These are phyloP conservation scores for Meyerozyma elateridarum DNA, from an alignment of 1,139 yeast genomes.

Conservation along the genomic window DNA sequence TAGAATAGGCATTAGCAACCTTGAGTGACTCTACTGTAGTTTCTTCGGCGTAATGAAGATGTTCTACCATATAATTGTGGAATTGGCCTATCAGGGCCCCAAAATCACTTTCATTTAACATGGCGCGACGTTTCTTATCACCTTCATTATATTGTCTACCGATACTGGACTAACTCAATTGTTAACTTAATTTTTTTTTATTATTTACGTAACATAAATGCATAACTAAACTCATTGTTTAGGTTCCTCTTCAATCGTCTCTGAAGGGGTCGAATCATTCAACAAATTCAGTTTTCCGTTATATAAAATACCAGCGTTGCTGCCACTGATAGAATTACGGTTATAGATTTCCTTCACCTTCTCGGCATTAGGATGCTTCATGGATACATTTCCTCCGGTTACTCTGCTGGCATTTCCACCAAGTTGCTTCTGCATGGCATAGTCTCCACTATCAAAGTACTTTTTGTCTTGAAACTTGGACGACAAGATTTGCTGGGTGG, in stretches of 20 bases:
- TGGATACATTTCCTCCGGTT: constrained; percentile 31
- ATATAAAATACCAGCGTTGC: constrained; percentile 40
- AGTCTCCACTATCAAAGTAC: constrained; percentile 96
- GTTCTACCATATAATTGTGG: no score
- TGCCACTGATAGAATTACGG: constrained; percentile 42
- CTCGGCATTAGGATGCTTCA: constrained; percentile 48
- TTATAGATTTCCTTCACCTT: constrained; percentile 45
- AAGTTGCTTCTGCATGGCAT: constrained; percentile 76
- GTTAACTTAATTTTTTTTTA: no score
- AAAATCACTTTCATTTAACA: no score
- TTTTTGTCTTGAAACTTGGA: constrained; percentile 83
- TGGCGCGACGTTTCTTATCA: no score
- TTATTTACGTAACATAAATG: no score
- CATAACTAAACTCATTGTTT: not conserved
- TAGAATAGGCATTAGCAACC: no score
- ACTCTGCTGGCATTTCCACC: constrained; percentile 26
- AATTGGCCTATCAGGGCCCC: no score
- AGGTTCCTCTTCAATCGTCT: constrained; percentile 19
- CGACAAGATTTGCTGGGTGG: constrained; percentile 75
- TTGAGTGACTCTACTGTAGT: no score
- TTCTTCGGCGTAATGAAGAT: no score
- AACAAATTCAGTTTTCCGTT: constrained; percentile 45
- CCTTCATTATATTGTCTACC: no score
- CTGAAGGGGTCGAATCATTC: constrained; percentile 39
- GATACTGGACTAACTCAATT: no score